Percentiles rank a stretch among this genome's conserved stretches.
phyloP scores from a whole-genome alignment of 768 basidiomycete species.

The Trametes gibbosa region DNA sequence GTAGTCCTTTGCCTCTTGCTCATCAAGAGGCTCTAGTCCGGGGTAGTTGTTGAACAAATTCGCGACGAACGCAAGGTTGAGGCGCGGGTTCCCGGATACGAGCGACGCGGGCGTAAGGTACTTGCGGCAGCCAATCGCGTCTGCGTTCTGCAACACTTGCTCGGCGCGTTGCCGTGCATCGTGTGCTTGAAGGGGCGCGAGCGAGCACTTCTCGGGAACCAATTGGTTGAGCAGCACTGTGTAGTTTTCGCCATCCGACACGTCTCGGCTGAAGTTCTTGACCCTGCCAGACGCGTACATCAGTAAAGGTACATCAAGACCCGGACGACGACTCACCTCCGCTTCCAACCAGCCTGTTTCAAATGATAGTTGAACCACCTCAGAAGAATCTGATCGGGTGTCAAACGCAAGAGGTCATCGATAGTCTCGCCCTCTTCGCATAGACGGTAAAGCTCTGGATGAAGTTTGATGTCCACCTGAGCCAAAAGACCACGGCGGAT shows the following conservation, averaged over 20 bases:
- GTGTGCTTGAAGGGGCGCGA: constrained; percentile 82
- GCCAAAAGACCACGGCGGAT: constrained; percentile 90
- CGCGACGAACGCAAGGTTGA: constrained; percentile 97
- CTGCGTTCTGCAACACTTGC: constrained; percentile 92
- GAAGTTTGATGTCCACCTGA: constrained; percentile 97
- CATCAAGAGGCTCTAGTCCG: constrained; percentile 90
- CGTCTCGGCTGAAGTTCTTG: constrained; percentile 96
- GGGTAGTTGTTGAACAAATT: constrained; percentile 99
- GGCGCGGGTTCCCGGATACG: constrained; percentile 90
- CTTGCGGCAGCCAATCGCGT: constrained; percentile 89
- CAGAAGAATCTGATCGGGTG: constrained; percentile 96
- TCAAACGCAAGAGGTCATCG: constrained; percentile 89
- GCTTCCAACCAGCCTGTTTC: constrained; percentile 89
- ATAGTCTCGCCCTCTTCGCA: constrained; percentile 97
- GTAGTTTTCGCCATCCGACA: constrained; percentile 97
- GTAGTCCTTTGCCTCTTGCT: constrained; percentile 89
- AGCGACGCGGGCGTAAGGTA: constrained; percentile 92
- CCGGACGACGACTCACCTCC: constrained; percentile 51
- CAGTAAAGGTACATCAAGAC: not conserved
- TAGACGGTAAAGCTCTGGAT: constrained; percentile 93
- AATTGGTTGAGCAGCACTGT: constrained; percentile 94
- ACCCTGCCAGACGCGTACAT: constrained; percentile 53
- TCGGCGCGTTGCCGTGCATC: constrained; percentile 87
- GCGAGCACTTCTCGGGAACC: constrained; percentile 89
- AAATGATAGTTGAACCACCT: constrained; percentile 99